phyloP scores from a whole-genome alignment of 352 stramenopile species.

The Globisporangium ultimum region DNA sequence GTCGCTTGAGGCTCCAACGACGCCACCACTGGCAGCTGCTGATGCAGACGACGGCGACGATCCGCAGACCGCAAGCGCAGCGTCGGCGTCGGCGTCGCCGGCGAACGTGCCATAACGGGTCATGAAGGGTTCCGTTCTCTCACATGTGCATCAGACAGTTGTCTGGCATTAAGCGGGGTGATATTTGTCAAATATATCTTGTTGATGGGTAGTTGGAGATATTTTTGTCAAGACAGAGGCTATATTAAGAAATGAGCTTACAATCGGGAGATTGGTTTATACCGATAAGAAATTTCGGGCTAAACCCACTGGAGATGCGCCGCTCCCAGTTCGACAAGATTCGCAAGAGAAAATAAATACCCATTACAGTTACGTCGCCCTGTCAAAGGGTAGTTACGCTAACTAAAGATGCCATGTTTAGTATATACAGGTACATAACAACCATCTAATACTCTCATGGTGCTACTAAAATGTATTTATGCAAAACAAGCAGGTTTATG shows the following conservation, averaged over 20 bases:
- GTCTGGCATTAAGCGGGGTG: too few relatives aligned
- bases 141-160: background rate
- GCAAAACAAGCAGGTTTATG: too few relatives aligned
- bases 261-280: background rate
- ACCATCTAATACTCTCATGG: too few relatives aligned
- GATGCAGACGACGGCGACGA: background rate
- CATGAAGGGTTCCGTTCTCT: constrained; percentile 1
- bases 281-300: background rate
- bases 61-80: background rate
- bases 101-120: constrained; percentile 8
- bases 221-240: too few relatives aligned
- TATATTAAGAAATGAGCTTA: background rate
- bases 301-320: background rate
- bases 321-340: background rate
- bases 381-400: too few relatives aligned
- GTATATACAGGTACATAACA: too few relatives aligned
- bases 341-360: background rate
- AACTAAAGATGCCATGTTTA: too few relatives aligned
- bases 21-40: background rate
- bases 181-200: too few relatives aligned
- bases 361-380: too few relatives aligned
- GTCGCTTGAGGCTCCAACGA: background rate
- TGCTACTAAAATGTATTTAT: too few relatives aligned
- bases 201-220: too few relatives aligned
- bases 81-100: background rate